Conservation (phyloP, 148 eudicot genomes). For the Rheum nobile region DNA sequence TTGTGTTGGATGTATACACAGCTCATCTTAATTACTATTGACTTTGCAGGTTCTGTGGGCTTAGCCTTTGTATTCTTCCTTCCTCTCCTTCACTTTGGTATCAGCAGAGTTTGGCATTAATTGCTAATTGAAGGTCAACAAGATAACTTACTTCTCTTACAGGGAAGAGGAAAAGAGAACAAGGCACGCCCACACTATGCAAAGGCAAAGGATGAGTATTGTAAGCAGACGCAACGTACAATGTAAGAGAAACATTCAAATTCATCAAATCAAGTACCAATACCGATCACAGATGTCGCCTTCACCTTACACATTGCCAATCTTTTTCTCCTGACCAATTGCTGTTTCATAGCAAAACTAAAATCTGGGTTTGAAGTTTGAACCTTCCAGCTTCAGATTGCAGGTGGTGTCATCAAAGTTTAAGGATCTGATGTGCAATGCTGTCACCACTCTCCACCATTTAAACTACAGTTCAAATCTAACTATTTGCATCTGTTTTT, state of each 20-base stretch:
- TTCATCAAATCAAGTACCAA: background rate
- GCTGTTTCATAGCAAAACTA: background rate
- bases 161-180: background rate
- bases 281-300: too few species aligned
- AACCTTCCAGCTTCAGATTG: background rate
- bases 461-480: background rate
- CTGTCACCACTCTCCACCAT: background rate
- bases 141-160: background rate
- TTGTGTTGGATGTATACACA: background rate
- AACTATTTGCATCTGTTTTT: background rate
- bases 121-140: background rate
- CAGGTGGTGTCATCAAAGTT: too few species aligned
- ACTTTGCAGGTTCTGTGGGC: background rate
- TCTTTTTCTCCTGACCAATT: too few species aligned
- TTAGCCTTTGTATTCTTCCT: background rate
- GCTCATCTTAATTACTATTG: background rate
- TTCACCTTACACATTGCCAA: background rate
- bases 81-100: background rate
- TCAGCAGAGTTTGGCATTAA: background rate
- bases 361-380: too few species aligned
- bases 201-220: background rate
- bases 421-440: background rate
- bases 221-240: too few species aligned
- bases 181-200: background rate
- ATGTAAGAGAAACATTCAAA: background rate